A percentile compares a stretch with the other conserved stretches of the same genome.
Evolutionary conservation across 306 rosid species (phyloP).

Genomic region (Glycine tomentella): DNA sequence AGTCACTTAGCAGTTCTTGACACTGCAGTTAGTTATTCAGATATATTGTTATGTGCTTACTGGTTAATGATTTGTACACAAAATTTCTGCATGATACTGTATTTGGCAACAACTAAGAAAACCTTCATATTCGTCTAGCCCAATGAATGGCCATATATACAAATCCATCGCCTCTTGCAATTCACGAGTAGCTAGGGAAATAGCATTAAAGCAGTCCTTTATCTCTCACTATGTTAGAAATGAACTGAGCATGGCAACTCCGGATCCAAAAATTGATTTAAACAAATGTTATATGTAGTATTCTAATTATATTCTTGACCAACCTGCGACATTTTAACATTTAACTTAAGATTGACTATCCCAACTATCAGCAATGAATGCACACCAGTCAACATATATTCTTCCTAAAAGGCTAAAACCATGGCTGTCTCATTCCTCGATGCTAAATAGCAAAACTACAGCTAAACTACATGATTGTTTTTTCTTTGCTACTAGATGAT

Average conservation of each 20-base stretch:
- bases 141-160: no score
- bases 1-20: no score
- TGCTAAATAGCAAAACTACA: no score
- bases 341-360: not conserved
- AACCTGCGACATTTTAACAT: not conserved
- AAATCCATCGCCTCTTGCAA: not conserved
- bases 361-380: slow-evolving; percentile 6
- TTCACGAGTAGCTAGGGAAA: not conserved
- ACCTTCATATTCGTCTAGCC: no score
- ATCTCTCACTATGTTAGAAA: not conserved
- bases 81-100: no score
- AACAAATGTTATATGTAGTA: no score
- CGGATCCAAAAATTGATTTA: not conserved
- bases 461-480: not conserved
- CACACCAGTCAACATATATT: not conserved
- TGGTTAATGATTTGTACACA: no score
- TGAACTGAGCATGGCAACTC: not conserved
- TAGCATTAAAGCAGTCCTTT: not conserved
- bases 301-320: no score
- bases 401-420: no score
- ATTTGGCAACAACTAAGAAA: no score
- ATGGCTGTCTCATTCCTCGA: not conserved
- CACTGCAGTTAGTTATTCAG: no score
- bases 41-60: no score
- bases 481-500: not conserved